phyloP scores from a whole-genome alignment of 2,329 filamentous ascomycete species.

The Dothidotthia symphoricarpi region DNA sequence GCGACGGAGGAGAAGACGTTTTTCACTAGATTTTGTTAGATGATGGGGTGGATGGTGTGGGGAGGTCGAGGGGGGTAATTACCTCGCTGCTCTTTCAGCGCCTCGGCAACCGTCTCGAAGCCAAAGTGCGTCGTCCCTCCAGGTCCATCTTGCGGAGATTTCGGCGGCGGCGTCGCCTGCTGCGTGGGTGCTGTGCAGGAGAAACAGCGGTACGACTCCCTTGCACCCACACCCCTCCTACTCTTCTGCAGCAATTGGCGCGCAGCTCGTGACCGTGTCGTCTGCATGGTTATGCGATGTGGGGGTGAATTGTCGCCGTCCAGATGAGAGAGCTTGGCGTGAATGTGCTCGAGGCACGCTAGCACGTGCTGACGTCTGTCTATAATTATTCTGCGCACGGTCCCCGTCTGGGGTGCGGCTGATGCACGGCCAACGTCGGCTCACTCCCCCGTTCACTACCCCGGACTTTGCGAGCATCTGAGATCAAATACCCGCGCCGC shows the following conservation, averaged over 20 bases:
- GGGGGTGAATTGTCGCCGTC: too few species aligned
- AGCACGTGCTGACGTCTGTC: constrained; percentile 29
- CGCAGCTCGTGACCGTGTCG: constrained; percentile 25
- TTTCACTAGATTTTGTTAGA: constrained; percentile 58
- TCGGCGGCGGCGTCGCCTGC: constrained; percentile 39
- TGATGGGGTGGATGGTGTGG: too few species aligned
- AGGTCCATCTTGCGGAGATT: constrained; percentile 42
- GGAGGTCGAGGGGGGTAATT: constrained; percentile 9
- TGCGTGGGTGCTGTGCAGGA: constrained; percentile 45
- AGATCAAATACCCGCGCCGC: constrained; percentile 18
- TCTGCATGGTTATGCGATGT: constrained; percentile 26
- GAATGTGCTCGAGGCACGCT: constrained; percentile 26
- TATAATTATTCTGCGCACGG: too few species aligned
- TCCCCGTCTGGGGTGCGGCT: constrained; percentile 8
- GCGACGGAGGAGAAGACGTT: constrained; percentile 94
- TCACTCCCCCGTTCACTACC: constrained; percentile 13
- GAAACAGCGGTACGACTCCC: constrained; percentile 49
- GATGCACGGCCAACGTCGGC: background rate
- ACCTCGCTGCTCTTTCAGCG: constrained; percentile 71
- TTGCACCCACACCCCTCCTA: constrained; percentile 8
- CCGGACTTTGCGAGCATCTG: constrained; percentile 25
- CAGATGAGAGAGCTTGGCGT: constrained; percentile 28
- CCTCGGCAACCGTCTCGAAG: constrained; percentile 78
- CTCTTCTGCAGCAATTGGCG: constrained; percentile 33
- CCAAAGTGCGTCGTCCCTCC: constrained; percentile 79